Evolutionary conservation across 495 filamentous ascomycete species (phyloP).

Genomic region (Tuber aestivum): DNA sequence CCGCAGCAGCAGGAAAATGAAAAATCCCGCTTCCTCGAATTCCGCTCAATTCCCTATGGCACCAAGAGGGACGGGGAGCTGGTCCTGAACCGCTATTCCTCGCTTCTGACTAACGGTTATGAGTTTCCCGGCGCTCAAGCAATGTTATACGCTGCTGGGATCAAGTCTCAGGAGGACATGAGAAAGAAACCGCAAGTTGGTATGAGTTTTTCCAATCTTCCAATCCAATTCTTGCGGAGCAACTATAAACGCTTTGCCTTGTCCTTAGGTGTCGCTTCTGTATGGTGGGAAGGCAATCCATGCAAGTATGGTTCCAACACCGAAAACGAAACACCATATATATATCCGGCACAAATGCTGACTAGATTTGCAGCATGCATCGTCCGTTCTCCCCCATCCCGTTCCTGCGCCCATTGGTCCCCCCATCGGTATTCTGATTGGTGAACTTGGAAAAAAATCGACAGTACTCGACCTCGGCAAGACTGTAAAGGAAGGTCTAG

Average conservation of each 20-base stretch:
- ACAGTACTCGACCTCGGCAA: conserved; percentile 80
- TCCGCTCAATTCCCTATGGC: conserved; percentile 38
- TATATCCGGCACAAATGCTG: conserved; percentile 36
- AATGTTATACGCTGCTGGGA: conserved; percentile 92
- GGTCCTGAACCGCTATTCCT: conserved; percentile 65
- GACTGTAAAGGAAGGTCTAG: conserved; percentile 76
- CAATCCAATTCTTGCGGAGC: neutral
- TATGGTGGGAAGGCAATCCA: conserved; percentile 99
- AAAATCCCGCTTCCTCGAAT: conserved; percentile 39
- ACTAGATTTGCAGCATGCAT: conserved; percentile 41
- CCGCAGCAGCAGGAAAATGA: conserved; percentile 22
- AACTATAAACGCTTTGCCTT: conserved; percentile 1
- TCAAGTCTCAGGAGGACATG: conserved; percentile 78
- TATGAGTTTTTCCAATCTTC: conserved; percentile 41
- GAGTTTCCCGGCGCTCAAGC: conserved; percentile 94
- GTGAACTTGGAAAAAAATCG: conserved; percentile 47
- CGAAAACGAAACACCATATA: conserved; percentile 23
- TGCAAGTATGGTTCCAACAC: conserved; percentile 53
- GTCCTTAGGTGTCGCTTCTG: conserved; percentile 57
- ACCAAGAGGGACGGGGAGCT: conserved; percentile 55
- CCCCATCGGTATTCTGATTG: conserved; percentile 36
- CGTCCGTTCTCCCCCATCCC: conserved; percentile 37
- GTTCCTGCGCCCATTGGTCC: conserved; percentile 37
- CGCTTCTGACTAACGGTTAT: conserved; percentile 70
- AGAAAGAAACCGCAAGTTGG: conserved; percentile 87